Evolutionary conservation across 441 rosid genomes (phyloP), one percentile per base, ranked within the genome.

Genomic region (Brassica balearica): DNA sequence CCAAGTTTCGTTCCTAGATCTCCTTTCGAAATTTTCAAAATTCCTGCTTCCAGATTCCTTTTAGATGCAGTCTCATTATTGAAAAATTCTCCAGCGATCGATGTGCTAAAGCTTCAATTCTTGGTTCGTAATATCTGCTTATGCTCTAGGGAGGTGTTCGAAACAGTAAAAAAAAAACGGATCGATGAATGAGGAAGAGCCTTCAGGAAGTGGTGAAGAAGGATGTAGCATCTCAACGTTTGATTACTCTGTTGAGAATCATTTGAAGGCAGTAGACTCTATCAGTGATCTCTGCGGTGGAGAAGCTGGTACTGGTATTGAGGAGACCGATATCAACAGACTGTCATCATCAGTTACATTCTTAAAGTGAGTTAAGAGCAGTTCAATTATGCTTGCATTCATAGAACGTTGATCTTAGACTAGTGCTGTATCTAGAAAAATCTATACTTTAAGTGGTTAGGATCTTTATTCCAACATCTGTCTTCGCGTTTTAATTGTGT

Each of bases 171-270:
- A 19, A 38, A 38, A 46, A 22, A 15, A 14, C 34, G 61, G 55
- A 51, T 27, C 67, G 27, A 80, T 80, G 83, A 5, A 15, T 59
- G 77, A 59, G 65, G 76, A 71, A 43, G 75, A 56, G 65, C 68
- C 38, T 41, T 17, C 61, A 41, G 23, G 66, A 38, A 56, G 56
- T 74, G 63, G 75, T 41, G 79, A 70, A 64, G 80, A 66, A 60
- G 83, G 19, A 81, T 66, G 75, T 82, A 62, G 65, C 77, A 91
- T 93, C 67, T 90, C 88, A 10, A 23, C 71, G 41, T 92, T 92
- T 69, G 99, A 93, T 79, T 59, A 80, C 77, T 91, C 92, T 3
- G 81, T 83, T 6, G 91, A 92, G 69, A 85, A 86, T 84, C 88
- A 95, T 82, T 78, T 95, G 29, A 84, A 81, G 19, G 93, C 88